phyloP scores from a whole-genome alignment of 1,284 basidiomycete genomes.

The Sanghuangporus weigelae region DNA sequence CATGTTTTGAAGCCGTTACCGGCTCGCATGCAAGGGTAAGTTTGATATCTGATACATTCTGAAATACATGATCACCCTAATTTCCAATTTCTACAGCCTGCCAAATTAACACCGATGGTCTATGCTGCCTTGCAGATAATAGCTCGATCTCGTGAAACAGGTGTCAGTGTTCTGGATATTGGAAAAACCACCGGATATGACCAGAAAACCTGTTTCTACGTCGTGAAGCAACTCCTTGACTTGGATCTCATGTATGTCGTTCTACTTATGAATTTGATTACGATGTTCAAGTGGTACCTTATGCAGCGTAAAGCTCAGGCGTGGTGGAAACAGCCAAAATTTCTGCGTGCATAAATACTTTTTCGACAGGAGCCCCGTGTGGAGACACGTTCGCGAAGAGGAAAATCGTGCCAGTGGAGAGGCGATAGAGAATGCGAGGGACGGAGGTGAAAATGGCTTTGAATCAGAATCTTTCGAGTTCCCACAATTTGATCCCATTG shows the following conservation, averaged over 20 bases:
- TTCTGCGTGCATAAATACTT: slow-evolving; percentile 76
- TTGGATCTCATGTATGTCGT: slow-evolving; percentile 65
- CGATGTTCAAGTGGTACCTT: not conserved
- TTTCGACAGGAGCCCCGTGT: slow-evolving; percentile 61
- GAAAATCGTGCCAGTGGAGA: slow-evolving; percentile 35
- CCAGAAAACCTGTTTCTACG: slow-evolving; percentile 85
- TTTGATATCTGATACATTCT: slow-evolving; percentile 2
- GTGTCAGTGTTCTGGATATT: slow-evolving; percentile 73
- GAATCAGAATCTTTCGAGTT: slow-evolving; percentile 24
- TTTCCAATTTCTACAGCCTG: slow-evolving; percentile 40
- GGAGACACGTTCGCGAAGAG: slow-evolving; percentile 71
- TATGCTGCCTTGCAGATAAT: slow-evolving; percentile 86
- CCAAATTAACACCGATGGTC: slow-evolving; percentile 77
- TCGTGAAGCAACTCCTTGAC: slow-evolving; percentile 68
- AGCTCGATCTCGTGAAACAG: slow-evolving; percentile 70
- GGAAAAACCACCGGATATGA: slow-evolving; percentile 80
- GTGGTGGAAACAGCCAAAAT: slow-evolving; percentile 71
- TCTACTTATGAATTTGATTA: not conserved
- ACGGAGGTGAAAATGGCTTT: slow-evolving; percentile 28
- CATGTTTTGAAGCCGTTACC: slow-evolving; percentile 73
- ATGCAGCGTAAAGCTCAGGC: slow-evolving; percentile 63
- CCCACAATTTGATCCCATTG: slow-evolving; percentile 64
- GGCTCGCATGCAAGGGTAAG: slow-evolving; percentile 74
- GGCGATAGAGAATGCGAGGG: slow-evolving; percentile 24
- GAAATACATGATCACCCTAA: slow-evolving; percentile 12